Evolutionary conservation across 1,284 basidiomycete genomes (phyloP), one percentile per base, ranked within the genome.

Genomic region (Cryptococcus deneoformans): DNA sequence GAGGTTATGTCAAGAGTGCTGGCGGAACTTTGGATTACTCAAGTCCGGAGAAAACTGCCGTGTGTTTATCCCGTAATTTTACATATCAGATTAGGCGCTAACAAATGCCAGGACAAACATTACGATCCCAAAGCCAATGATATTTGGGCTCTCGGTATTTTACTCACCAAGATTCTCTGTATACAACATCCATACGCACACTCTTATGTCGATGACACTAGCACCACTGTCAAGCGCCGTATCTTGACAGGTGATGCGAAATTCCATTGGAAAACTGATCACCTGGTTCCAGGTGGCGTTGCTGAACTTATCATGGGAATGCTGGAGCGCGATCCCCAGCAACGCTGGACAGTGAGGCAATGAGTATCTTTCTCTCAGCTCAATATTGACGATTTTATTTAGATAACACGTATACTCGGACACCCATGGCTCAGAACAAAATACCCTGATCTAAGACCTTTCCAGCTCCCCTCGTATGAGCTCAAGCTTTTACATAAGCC

Each of bases 11-110:
- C 38, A 56, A 52, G 47, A 70, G 73, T 46, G 58, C 64, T 0
- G 77, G 77, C 10, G 77, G 77, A 0, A 78, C 77, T 0, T 37
- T 72, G 44, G 72, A 77, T 24, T 78, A 77, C 55, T 67, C 71
- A 6, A 73, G 72, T 58, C 77, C 77, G 0, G 69, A 75, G 54
- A 29, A 78, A 57, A 59, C 69, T 6, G 62, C 60, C 5, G 75
- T 75, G 46, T 58, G 71, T 60, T 29, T 5, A 10, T 9, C 5
- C 12, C 39, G 29, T 29, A 29, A 29, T 29, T 29, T 29, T 29
- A 29, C 29, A 29, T 29, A 29, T 29, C 29, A 5, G 29, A 5
- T 29, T 29, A 29, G 3, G 29, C 29, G 3, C 29, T 29, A 29
- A 29, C 29, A 29, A 29, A 29, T 29, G 29, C 1, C 46, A 77